Evolutionary conservation across 495 filamentous ascomycete species (phyloP), one percentile per base, ranked within the genome.

Genomic region (Tuber aestivum): DNA sequence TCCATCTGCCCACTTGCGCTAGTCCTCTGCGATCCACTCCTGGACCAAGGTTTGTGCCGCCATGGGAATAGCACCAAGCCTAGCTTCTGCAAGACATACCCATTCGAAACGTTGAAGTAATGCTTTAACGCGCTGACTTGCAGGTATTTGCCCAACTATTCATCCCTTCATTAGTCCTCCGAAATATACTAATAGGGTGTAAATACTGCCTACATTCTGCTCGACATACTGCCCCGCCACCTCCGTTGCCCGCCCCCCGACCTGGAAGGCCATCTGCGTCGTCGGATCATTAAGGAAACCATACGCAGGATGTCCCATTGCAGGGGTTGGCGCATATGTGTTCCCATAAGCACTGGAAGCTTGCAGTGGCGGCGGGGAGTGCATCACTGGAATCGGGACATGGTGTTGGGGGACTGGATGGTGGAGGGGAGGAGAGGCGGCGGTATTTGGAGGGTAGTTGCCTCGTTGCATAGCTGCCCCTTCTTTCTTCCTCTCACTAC

Each of bases 401-500:
- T 97, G 94, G 88, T 98, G 95, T 83, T 98, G 96, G 70, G 96
- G 96, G 74, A 98, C 94, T 44, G 95, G 95, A 84, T 99, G 96
- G 85, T 99, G 95, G 78, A 99, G 91, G 68, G 95, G 96, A 83
- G 95, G 95, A 76, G 95, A 79, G 72, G 78, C 78, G 37, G 76
- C 78, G 35, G 72, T 75, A 72, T 76, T 41, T 69, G 72, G 78
- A 35, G 68, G 78, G 48, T 79, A 79, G 41, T 77, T 71, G 70
- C 72, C 72, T 41, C 78, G 78, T 75, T 79, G 78, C 78, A 79
- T 79, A 35, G 56, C 56, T 35, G 56, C 32, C 0, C 56, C 32
- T 35, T 65, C 56, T 65, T 7, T 7, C 56, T 65, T 32, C 2
- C 12, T 10, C 50, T 65, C 27, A 18, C 56, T 35, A 32, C 27